Evolutionary conservation across 1,139 yeast species (phyloP), one percentile per base, ranked within the genome.

Genomic region (Kodamaea anthophila): DNA sequence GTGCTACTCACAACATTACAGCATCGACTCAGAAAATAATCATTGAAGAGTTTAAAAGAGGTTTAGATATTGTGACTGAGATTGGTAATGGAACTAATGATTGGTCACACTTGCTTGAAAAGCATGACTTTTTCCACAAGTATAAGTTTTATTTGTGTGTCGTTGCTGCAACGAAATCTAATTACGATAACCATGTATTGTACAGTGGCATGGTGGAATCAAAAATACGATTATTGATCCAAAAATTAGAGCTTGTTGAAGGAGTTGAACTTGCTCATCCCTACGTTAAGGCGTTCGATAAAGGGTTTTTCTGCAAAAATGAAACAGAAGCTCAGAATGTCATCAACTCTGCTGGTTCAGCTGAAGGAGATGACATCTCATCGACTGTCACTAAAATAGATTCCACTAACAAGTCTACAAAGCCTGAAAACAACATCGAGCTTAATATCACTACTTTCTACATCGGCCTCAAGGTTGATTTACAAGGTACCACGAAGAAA

Each of bases 1-100:
- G 99, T 58, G 96, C 99, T 0, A 91, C 99, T 1, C 99, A 91
- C 52, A 91, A 91, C 53, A 88, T 91, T 25, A 81, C 94, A 1
- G 72, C 72, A 12, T 86, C 96, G 0, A 88, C 97, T 0, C 93
- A 85, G 49, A 76, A 73, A 42, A 74, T 91, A 11, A 85, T 91
- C 20, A 48, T 86, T 50, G 52, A 62, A 11, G 99, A 91, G 51
- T 67, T 91, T 43, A 58, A 68, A 34, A 72, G 96, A 40, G 97
- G 95, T 1, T 65, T 70, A 2, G 75, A 70, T 24, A 64, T 87
- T 7, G 74, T 86, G 65, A 74, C 67, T 41, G 82, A 77, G n/a
- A 82, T 93, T 28, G 64, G 64, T 35, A 40, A 62, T 8, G 87
- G 87, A 13, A 70, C 67, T 38, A 73, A 74, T 42, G 49, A 64